Percentiles rank a stretch among this genome's conserved stretches.
phyloP scores from a whole-genome alignment of 768 basidiomycete genomes.

The Mycena venus region DNA sequence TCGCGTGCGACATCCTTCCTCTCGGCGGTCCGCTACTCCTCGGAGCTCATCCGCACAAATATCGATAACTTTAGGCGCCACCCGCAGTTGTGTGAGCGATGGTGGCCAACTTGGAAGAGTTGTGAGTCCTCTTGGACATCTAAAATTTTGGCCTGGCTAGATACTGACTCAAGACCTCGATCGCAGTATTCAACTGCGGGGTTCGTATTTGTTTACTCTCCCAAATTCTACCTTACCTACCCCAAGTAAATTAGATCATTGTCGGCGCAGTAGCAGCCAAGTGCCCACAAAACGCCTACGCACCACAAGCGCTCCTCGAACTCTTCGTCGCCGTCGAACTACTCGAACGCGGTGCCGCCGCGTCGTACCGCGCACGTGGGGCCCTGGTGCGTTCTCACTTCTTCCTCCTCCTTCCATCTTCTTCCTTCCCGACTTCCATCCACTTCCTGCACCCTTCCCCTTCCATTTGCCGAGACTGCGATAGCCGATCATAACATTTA shows the following conservation, averaged over 20 bases:
- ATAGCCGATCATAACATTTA: not conserved
- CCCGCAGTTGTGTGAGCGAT: not conserved
- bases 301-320: conserved; percentile 8
- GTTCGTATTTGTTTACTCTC: not conserved
- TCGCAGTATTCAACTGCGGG: conserved; percentile 4
- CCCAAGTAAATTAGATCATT: not conserved
- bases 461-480: too few species aligned
- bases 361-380: conserved; percentile 10
- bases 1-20: conserved; percentile 3
- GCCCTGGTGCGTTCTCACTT: conserved; percentile 4
- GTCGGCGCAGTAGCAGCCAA: conserved; percentile 13
- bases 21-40: not conserved
- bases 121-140: too few species aligned
- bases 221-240: not conserved
- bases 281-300: not conserved
- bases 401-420: too few species aligned
- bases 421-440: too few species aligned
- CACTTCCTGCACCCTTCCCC: too few species aligned
- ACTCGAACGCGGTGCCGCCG: conserved; percentile 13
- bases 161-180: not conserved
- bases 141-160: too few species aligned
- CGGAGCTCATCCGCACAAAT: not conserved
- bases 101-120: conserved; percentile 21
- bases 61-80: conserved; percentile 3
- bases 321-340: conserved; percentile 17